A percentile compares a stretch with the other conserved stretches of the same genome.
These are phyloP conservation scores for Reticulascus tulasneorum DNA, from an alignment of 2,329 filamentous ascomycete genomes.

Conservation along the genomic window DNA sequence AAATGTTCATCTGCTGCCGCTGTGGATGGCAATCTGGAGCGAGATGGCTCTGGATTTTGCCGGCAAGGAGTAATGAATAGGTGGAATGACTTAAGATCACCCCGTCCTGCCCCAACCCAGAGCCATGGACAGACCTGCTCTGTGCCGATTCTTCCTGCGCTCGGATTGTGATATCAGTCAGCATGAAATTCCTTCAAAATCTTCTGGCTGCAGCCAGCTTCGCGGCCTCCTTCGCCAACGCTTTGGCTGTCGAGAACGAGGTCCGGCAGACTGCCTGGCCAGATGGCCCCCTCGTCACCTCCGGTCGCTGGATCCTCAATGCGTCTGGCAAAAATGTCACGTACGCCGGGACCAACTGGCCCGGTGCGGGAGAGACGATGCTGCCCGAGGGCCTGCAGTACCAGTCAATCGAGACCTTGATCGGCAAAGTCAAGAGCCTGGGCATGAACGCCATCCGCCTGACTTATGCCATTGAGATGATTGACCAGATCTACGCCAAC, in stretches of 20 bases:
- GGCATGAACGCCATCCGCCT: constrained; percentile 62
- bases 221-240: constrained; percentile 3
- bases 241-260: constrained; percentile 2
- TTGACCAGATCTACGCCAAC: constrained; percentile 53
- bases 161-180: no score
- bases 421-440: constrained; percentile 52
- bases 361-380: constrained; percentile 59
- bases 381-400: constrained; percentile 62
- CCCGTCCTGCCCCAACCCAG: no score
- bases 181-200: constrained; percentile 15
- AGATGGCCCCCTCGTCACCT: constrained; percentile 36
- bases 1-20: no score
- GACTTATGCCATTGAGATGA: constrained; percentile 61
- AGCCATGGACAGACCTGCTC: no score
- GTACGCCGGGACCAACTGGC: constrained; percentile 59
- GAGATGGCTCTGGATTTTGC: no score
- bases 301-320: constrained; percentile 39
- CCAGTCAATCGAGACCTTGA: constrained; percentile 50
- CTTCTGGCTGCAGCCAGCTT: constrained; percentile 14
- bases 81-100: no score
- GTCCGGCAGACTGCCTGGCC: constrained; percentile 28
- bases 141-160: no score
- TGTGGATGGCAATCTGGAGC: no score
- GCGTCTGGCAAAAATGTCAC: constrained; percentile 38
- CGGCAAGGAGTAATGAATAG: no score